A percentile compares a stretch with the other conserved stretches of the same genome.
Conservation (phyloP, 176 grass and related monocot species). For the Rhynchospora pubera region DNA sequence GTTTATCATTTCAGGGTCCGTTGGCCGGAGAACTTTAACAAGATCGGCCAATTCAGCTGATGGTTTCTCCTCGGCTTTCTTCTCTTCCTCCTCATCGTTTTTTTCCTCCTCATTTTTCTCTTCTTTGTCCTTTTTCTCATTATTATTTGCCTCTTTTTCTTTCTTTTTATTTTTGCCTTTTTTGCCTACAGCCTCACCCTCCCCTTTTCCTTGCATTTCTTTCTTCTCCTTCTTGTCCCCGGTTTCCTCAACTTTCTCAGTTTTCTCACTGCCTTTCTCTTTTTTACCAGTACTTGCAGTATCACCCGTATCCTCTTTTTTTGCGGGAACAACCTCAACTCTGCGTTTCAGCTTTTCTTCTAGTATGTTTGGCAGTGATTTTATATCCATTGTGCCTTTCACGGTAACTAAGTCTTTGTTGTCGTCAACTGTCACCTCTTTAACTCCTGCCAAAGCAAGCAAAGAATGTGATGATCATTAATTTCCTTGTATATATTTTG, state of each 20-base stretch:
- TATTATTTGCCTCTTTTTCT: not conserved
- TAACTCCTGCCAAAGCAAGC: slow-evolving; percentile 47
- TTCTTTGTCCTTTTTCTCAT: slow-evolving; percentile 21
- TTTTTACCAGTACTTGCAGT: slow-evolving; percentile 11
- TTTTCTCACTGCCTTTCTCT: slow-evolving; percentile 28
- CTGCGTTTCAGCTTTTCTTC: slow-evolving; percentile 54
- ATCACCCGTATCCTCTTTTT: slow-evolving; percentile 37
- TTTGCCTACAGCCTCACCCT: not conserved
- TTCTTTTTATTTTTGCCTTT: slow-evolving; percentile 19
- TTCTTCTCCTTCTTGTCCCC: slow-evolving; percentile 17
- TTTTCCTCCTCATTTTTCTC: slow-evolving; percentile 19
- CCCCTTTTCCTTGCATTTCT: not conserved
- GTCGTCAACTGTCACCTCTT: slow-evolving; percentile 50
- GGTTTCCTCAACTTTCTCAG: not conserved
- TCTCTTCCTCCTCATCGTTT: not conserved
- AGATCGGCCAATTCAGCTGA: not conserved
- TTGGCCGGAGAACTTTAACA: slow-evolving; percentile 23
- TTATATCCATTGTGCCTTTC: slow-evolving; percentile 71
- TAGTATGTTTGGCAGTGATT: slow-evolving; percentile 48
- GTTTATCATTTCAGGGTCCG: slow-evolving; percentile 29
- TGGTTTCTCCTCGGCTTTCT: slow-evolving; percentile 7
- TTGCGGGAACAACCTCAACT: slow-evolving; percentile 46
- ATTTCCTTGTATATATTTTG: not conserved
- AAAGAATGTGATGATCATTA: not conserved
- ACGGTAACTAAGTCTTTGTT: slow-evolving; percentile 73